Percentiles rank a stretch among this genome's conserved stretches.
Conservation (phyloP, 2,329 filamentous ascomycete species). For the Calonectria hongkongensis region DNA sequence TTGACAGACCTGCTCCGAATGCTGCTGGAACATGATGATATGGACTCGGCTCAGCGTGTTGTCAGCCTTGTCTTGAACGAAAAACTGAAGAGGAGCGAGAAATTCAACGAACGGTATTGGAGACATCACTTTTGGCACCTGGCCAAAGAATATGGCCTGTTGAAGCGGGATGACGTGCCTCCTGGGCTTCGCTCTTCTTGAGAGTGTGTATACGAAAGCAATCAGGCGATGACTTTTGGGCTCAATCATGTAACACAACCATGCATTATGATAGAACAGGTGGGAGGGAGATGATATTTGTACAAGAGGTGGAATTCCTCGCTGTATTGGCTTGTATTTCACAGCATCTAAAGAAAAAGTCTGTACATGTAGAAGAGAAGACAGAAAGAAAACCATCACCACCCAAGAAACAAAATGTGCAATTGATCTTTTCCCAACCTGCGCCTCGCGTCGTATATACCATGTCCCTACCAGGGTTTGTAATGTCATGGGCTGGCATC, state of each 20-base stretch:
- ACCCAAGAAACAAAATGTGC: slow-evolving; percentile 14
- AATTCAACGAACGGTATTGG: slow-evolving; percentile 62
- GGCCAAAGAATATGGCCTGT: slow-evolving; percentile 63
- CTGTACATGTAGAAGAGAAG: slow-evolving; percentile 42
- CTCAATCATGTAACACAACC: background rate
- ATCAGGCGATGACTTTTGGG: slow-evolving; percentile 10
- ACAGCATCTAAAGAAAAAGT: slow-evolving; percentile 30
- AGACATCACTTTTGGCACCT: slow-evolving; percentile 71
- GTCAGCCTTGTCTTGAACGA: slow-evolving; percentile 57
- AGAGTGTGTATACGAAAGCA: slow-evolving; percentile 16
- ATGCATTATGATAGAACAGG: background rate
- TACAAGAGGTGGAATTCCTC: slow-evolving; percentile 51
- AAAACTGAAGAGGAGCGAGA: slow-evolving; percentile 51
- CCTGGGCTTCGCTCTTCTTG: background rate
- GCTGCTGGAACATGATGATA: slow-evolving; percentile 53
- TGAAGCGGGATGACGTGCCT: slow-evolving; percentile 46
- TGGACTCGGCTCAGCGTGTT: slow-evolving; percentile 57
- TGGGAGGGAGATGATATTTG: slow-evolving; percentile 30
- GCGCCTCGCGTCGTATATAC: slow-evolving; percentile 41
- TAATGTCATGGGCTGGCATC: background rate
- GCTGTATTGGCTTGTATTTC: slow-evolving; percentile 40
- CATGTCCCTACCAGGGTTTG: slow-evolving; percentile 3
- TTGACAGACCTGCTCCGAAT: slow-evolving; percentile 65
- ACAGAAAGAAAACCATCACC: slow-evolving; percentile 26
- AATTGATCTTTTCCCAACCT: slow-evolving; percentile 39